Conservation (phyloP, 2,329 filamentous ascomycete species). For the Arthrobotrys musiformis region DNA sequence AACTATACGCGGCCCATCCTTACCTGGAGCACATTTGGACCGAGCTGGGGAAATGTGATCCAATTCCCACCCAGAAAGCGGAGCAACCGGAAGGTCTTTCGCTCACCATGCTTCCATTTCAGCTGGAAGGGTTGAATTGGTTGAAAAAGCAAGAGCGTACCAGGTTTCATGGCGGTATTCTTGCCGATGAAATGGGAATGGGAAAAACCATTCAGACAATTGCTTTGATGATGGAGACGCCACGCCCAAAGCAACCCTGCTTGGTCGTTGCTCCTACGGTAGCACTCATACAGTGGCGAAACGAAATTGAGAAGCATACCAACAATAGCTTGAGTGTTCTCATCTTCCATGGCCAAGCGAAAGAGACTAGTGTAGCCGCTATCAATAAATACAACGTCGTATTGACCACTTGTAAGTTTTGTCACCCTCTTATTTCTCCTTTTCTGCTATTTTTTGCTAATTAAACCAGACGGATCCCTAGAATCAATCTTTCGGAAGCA, state of each 20-base stretch:
- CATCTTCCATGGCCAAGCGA: constrained; percentile 87
- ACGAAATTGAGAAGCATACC: constrained; percentile 82
- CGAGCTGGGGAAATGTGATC: constrained; percentile 74
- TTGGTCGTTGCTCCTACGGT: constrained; percentile 92
- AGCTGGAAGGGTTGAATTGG: constrained; percentile 93
- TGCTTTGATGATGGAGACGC: constrained; percentile 94
- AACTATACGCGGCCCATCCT: constrained; percentile 80
- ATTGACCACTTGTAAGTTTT: constrained; percentile 92
- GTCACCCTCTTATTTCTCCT: neutral
- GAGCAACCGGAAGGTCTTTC: constrained; percentile 80
- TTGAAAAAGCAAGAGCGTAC: constrained; percentile 90
- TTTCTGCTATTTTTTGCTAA: neutral
- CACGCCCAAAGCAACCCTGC: constrained; percentile 73
- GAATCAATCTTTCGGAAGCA: constrained; percentile 94
- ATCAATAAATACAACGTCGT: constrained; percentile 89
- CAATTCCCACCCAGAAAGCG: constrained; percentile 73
- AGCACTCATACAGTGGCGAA: constrained; percentile 93
- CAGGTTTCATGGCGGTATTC: constrained; percentile 84
- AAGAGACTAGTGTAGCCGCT: constrained; percentile 78
- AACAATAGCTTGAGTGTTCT: constrained; percentile 89
- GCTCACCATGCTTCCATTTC: constrained; percentile 88
- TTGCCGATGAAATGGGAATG: constrained; percentile 98
- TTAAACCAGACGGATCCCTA: constrained; percentile 69
- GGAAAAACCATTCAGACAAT: constrained; percentile 99
- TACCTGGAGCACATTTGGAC: constrained; percentile 86